Evolutionary conservation across 2,329 filamentous ascomycete genomes (phyloP).

Genomic region (Exophiala spinifera): DNA sequence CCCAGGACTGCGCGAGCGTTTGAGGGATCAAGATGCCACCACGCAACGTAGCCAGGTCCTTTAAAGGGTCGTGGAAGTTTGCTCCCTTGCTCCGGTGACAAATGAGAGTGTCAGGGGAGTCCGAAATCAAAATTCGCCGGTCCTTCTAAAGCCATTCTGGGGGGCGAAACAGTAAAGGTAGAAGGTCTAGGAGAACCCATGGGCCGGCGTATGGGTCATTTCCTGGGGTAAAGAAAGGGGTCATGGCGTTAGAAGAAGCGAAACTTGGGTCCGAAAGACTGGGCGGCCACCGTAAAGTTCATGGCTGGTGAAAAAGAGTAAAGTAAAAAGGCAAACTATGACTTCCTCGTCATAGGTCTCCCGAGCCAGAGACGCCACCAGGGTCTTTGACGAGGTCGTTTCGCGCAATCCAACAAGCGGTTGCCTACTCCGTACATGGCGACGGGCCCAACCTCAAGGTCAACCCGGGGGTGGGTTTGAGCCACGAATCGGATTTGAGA

Average conservation of each 20-base stretch:
- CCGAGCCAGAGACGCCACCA: background rate
- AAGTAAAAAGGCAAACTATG: background rate
- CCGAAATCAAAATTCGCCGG: background rate
- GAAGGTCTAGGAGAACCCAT: background rate
- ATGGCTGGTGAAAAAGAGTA: background rate
- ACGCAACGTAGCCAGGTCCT: background rate
- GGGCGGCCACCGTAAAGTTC: background rate
- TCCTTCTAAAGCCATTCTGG: background rate
- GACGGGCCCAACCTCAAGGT: no score
- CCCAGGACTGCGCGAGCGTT: background rate
- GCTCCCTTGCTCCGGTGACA: background rate
- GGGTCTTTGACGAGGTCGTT: background rate
- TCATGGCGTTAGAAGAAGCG: background rate
- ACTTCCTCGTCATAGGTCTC: background rate
- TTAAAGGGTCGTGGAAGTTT: background rate
- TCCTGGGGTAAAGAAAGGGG: background rate
- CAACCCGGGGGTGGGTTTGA: no score
- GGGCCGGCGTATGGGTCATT: background rate
- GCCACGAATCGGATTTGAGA: background rate
- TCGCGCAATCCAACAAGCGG: background rate
- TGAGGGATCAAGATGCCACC: background rate
- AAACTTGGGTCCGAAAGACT: background rate
- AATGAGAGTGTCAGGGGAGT: background rate
- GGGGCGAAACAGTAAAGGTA: background rate
- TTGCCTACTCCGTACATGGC: no score